Evolutionary conservation across 345 rosid species (phyloP).

Genomic region (Eucalyptus caleyi): DNA sequence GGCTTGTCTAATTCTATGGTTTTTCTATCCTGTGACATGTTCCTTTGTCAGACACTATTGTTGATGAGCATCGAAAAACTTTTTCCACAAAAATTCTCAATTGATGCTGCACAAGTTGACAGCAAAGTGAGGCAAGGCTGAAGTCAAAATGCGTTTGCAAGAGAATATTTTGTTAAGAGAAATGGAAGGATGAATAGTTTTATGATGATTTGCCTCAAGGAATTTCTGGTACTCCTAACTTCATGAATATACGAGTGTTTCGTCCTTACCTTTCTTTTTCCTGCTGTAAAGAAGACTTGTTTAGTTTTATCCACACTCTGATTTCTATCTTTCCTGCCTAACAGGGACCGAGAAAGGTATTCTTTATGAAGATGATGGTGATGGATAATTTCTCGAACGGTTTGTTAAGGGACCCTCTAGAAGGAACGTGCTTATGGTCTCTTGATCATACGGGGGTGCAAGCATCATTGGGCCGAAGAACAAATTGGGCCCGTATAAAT

Average conservation of each 20-base stretch:
- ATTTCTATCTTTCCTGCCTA: not conserved
- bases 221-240: not conserved
- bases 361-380: conserved; percentile 57
- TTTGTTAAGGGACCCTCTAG: too few species aligned
- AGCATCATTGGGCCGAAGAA: too few species aligned
- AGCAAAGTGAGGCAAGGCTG: not conserved
- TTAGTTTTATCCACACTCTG: not conserved
- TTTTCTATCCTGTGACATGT: not conserved
- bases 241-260: not conserved
- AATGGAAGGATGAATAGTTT: not conserved
- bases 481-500: too few species aligned
- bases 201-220: too few species aligned
- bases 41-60: not conserved
- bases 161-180: not conserved
- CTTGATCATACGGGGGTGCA: too few species aligned
- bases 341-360: conserved; percentile 65
- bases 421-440: too few species aligned
- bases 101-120: not conserved
- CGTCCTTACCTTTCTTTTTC: not conserved
- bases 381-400: conserved; percentile 20
- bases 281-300: not conserved
- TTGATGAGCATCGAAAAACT: not conserved
- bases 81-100: not conserved
- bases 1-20: not conserved
- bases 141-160: not conserved